phyloP scores from a whole-genome alignment of 2,329 filamentous ascomycete species.

The Pestalotiopsis fici region DNA sequence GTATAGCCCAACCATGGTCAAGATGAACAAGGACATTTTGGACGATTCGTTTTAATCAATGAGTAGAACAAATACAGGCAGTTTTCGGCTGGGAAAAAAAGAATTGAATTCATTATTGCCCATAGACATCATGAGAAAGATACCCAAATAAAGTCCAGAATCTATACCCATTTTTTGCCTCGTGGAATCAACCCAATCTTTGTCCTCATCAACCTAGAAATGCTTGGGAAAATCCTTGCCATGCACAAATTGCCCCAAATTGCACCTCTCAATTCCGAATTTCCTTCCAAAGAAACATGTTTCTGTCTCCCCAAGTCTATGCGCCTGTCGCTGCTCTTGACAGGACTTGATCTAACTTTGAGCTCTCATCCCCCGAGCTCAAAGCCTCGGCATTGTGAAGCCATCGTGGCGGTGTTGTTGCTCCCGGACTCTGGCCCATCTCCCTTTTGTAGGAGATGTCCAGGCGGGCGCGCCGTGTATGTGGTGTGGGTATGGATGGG shows the following conservation, averaged over 20 bases:
- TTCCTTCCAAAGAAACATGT: background rate
- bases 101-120: background rate
- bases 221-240: background rate
- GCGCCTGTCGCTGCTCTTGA: background rate
- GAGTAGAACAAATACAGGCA: background rate
- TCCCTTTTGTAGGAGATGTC: background rate
- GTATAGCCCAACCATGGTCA: slow-evolving; percentile 66
- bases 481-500: background rate
- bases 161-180: background rate
- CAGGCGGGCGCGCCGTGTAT: background rate
- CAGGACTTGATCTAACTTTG: background rate
- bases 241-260: background rate
- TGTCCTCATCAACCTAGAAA: background rate
- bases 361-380: background rate
- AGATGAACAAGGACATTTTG: slow-evolving; percentile 62
- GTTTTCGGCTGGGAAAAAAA: background rate
- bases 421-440: slow-evolving; percentile 1
- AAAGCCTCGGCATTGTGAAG: background rate
- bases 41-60: slow-evolving; percentile 59
- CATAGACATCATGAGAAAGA: slow-evolving; percentile 4
- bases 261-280: background rate
- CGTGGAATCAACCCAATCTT: background rate
- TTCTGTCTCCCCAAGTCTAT: background rate
- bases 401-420: slow-evolving; percentile 6
- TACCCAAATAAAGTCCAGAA: background rate